These are phyloP conservation scores for Diaporthe sp. DNA, from an alignment of 2,329 filamentous ascomycete species.

Conservation along the genomic window DNA sequence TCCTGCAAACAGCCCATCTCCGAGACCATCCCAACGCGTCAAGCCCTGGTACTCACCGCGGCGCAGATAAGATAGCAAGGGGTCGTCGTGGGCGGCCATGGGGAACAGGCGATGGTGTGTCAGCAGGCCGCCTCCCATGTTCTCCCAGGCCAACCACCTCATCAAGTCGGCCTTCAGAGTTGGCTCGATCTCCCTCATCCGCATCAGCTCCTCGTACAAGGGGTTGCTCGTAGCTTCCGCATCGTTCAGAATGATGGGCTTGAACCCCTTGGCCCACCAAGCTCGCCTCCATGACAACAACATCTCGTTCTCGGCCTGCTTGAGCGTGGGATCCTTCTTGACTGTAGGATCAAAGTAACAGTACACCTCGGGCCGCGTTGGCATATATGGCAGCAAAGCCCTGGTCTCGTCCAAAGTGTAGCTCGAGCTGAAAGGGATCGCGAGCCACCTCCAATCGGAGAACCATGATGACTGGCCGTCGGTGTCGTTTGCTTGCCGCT, in stretches of 20 bases:
- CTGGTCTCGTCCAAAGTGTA: slow-evolving; percentile 85
- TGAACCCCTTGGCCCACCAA: slow-evolving; percentile 96
- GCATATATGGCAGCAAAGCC: slow-evolving; percentile 83
- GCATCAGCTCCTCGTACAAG: slow-evolving; percentile 78
- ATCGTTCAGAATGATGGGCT: slow-evolving; percentile 82
- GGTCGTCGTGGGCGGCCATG: slow-evolving; percentile 82
- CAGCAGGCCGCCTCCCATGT: slow-evolving; percentile 87
- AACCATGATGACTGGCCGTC: slow-evolving; percentile 87
- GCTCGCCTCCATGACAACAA: slow-evolving; percentile 90
- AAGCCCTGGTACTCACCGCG: slow-evolving; percentile 80
- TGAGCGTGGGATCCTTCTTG: slow-evolving; percentile 71
- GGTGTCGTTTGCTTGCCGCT: slow-evolving; percentile 82
- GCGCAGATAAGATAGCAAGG: slow-evolving; percentile 78
- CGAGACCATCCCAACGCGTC: slow-evolving; percentile 80
- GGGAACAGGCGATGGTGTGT: slow-evolving; percentile 85
- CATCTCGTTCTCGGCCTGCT: slow-evolving; percentile 81
- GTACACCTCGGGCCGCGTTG: slow-evolving; percentile 80
- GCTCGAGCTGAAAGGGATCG: slow-evolving; percentile 84
- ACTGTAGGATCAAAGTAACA: slow-evolving; percentile 86
- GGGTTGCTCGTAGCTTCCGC: slow-evolving; percentile 88
- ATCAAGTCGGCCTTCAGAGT: slow-evolving; percentile 78
- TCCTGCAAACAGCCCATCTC: slow-evolving; percentile 80
- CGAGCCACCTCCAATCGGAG: slow-evolving; percentile 89
- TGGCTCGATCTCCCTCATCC: slow-evolving; percentile 66
- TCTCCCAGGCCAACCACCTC: slow-evolving; percentile 93